Base-by-base conservation (phyloP, 2,329 filamentous ascomycete genomes). In the Sclerotinia trifoliorum region DNA sequence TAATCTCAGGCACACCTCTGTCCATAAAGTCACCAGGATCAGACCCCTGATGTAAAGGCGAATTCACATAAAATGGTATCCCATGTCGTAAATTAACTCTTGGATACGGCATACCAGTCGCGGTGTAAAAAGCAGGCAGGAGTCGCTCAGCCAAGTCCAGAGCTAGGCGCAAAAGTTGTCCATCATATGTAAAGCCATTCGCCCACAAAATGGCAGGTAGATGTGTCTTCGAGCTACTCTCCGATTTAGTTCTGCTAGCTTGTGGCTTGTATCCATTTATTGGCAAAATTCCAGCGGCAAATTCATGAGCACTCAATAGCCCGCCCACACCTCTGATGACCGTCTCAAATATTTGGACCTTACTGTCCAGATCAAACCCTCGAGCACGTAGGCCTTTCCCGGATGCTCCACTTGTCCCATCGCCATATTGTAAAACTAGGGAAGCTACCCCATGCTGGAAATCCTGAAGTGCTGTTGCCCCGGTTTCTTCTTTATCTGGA, bases 311-410 rank as follows among this genome's bases (percentile, higher is more conserved):
- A 76, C 94, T 97, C 72, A 99, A 81, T 68, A 99, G 82, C 0
- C 95, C 95, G 19, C 95, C 95, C 57, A 96, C 86, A 21, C 94
- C 95, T 69, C 95, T 86, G 74, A 99, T 99, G 48, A 97, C 94
- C 0, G 94, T 98, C 81, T 99, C 95, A 76, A 99, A 99, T 51
- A 99, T 93, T 80, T 99, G 94, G 2, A 99, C 95, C 80, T 98
- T 99, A 81, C 94, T 97, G 79, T 99, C 94, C 52, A 97, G 83
- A 78, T 99, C 93, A 75, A 99, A 99, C 0, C 93, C 95, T 66
- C 88, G 86, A 4, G 89, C 88, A 71, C 93, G 84, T 68, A 85
- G 82, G 4, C 94, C 94, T 75, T 86, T 84, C 8, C 91, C 92
- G 6, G 84, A 83, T 19, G 86, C 82, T 3, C 91, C 90, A 11